Evolutionary conservation across 768 basidiomycete species (phyloP), one percentile per base, ranked within the genome.

Genomic region (Fomitopsis serialis): DNA sequence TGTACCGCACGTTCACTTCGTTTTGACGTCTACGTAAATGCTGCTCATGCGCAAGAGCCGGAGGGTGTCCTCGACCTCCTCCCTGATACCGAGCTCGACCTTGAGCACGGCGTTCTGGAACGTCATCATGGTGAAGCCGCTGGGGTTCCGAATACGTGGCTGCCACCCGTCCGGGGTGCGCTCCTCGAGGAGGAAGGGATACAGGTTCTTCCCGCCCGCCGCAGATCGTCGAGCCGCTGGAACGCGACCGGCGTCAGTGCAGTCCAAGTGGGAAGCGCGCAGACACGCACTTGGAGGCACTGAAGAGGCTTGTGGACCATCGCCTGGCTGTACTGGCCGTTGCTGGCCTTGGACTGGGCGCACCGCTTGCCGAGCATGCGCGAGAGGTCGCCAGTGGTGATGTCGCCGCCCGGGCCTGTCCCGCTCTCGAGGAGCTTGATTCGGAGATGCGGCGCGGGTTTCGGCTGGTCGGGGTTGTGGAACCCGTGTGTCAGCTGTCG

Each of bases 111-210:
- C 67, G 23, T 11, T 53, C 61, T 89, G 86, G 70, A 87, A 80
- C 10, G 65, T 63, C 12, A 68, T 45, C 7, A 90, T 67, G 0
- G 87, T 88, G 32, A 89, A 65, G 0, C 89, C 88, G 51, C 74
- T 69, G 0, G 69, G 78, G 34, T 74, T 68, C n/a, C 76, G 72
- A 27, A 81, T 66, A 12, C 77, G 70, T 0, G 87, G 75, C 62
- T 89, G 86, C 85, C 87, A 91, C 21, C 81, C 81, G 0, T 84
- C 74, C 0, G 84, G 82, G 32, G 91, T 62, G 15, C 87, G 78
- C 58, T 92, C 89, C 43, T 92, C 85, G 9, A 72, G 63, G n/a
- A 92, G 66, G 46, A 88, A 61, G 0, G 74, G 58, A 40, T 76
- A 68, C 35, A 90, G 59, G 53, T 85, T 84, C 7, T 72, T 66